Percentiles rank a stretch among this genome's conserved stretches.
Conservation (phyloP, 352 stramenopile genomes). For the Blastocystis hominis region DNA sequence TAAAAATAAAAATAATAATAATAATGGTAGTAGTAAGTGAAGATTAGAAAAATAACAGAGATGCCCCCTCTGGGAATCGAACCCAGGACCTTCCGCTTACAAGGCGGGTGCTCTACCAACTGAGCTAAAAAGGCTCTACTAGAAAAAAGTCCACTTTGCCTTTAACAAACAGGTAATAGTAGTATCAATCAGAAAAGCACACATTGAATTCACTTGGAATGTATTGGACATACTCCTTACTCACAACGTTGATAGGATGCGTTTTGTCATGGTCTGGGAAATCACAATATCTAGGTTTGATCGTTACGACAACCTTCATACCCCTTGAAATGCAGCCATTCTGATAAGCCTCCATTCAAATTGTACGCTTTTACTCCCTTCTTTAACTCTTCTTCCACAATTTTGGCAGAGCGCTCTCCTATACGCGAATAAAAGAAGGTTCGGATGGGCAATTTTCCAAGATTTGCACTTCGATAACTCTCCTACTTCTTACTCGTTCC, state of each 20-base stretch:
- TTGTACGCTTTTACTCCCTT: conserved; percentile 47
- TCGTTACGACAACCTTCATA: not conserved
- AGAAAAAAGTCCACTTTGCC: not conserved
- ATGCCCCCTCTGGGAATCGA: conserved; percentile 57
- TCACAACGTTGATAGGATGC: not conserved
- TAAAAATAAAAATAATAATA: too few relatives aligned
- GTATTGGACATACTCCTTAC: not conserved
- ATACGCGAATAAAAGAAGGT: conserved; percentile 52
- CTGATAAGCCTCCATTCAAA: conserved; percentile 33
- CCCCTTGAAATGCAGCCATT: conserved; percentile 36
- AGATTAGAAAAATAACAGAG: not conserved
- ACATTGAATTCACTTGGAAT: not conserved
- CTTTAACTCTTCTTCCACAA: conserved; percentile 36
- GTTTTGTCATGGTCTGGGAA: not conserved
- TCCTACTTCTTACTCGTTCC: not conserved
- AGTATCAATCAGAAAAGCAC: not conserved
- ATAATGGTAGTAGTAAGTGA: too few relatives aligned
- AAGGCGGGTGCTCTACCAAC: conserved; percentile 59
- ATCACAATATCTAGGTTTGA: conserved; percentile 19
- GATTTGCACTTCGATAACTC: not conserved
- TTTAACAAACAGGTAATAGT: not conserved
- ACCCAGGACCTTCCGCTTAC: conserved; percentile 58
- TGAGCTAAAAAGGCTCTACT: conserved; percentile 52
- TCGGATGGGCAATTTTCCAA: conserved; percentile 1
- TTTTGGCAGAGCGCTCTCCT: not conserved